Percentiles rank a stretch among this genome's conserved stretches.
Conservation (phyloP, 805 yeast species). For the Pichia phayaonensis region DNA sequence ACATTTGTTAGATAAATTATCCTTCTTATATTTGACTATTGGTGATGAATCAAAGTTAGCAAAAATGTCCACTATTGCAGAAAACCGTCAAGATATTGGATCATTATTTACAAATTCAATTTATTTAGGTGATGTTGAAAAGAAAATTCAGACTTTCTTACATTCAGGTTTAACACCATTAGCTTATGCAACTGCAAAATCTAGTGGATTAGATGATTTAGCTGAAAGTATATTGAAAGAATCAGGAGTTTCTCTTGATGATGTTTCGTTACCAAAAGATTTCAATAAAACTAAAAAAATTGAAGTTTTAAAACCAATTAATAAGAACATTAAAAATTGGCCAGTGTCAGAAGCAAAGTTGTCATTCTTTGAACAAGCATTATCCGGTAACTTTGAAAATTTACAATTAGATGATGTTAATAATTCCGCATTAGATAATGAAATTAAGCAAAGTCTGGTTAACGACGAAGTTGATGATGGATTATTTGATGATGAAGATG, state of each 20-base stretch:
- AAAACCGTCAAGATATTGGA: slow-evolving; percentile 71
- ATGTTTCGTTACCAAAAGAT: slow-evolving; percentile 37
- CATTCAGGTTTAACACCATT: slow-evolving; percentile 78
- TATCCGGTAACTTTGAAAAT: slow-evolving; percentile 69
- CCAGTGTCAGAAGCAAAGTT: slow-evolving; percentile 67
- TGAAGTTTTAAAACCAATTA: slow-evolving; percentile 41
- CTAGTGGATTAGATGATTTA: slow-evolving; percentile 69
- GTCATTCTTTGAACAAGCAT: slow-evolving; percentile 80
- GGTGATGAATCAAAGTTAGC: slow-evolving; percentile 72
- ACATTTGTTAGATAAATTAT: slow-evolving; percentile 78
- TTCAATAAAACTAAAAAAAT: slow-evolving; percentile 30
- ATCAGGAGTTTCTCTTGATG: slow-evolving; percentile 55
- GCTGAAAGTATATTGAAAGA: slow-evolving; percentile 68
- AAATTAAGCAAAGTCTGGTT: slow-evolving; percentile 17
- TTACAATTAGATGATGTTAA: slow-evolving; percentile 32
- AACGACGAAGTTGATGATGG: slow-evolving; percentile 10
- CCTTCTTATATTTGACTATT: slow-evolving; percentile 77
- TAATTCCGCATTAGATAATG: slow-evolving; percentile 1
- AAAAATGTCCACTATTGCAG: slow-evolving; percentile 87
- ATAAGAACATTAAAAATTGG: slow-evolving; percentile 54
- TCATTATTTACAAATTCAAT: slow-evolving; percentile 79
- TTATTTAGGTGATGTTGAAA: slow-evolving; percentile 65
- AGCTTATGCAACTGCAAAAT: slow-evolving; percentile 88
- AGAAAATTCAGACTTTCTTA: slow-evolving; percentile 65
- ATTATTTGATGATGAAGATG: slow-evolving; percentile 29